phyloP scores from a whole-genome alignment of 768 basidiomycete genomes.

The Ramaria sp. region DNA sequence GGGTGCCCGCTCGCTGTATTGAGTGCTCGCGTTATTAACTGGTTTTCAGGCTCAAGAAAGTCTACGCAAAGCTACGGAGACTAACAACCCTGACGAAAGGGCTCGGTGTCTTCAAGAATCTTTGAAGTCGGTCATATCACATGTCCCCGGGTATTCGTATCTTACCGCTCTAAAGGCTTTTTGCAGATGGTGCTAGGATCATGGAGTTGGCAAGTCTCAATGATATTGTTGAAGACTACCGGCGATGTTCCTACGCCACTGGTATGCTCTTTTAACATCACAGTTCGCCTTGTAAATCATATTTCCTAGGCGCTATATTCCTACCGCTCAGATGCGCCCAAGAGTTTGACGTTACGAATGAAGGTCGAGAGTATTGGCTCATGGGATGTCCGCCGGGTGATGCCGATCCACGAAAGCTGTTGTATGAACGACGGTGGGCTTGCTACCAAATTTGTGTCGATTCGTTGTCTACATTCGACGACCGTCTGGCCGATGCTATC shows the following conservation, averaged over 20 bases:
- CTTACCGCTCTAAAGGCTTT: constrained; percentile 43
- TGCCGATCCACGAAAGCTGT: constrained; percentile 45
- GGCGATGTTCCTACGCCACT: constrained; percentile 70
- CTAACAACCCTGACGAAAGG: constrained; percentile 59
- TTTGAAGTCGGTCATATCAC: constrained; percentile 45
- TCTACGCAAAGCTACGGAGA: constrained; percentile 80
- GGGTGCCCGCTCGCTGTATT: constrained; percentile 7
- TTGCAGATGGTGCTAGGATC: constrained; percentile 78
- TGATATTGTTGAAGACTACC: constrained; percentile 86
- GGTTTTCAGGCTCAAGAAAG: constrained; percentile 76
- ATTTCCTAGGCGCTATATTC: constrained; percentile 58
- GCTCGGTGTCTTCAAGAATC: constrained; percentile 80
- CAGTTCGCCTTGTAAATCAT: neutral
- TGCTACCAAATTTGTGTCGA: constrained; percentile 83
- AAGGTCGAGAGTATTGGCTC: constrained; percentile 69
- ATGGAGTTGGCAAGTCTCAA: constrained; percentile 75
- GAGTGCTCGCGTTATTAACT: neutral
- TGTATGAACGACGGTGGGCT: constrained; percentile 49
- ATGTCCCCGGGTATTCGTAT: neutral
- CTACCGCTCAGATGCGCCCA: constrained; percentile 78
- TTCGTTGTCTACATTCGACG: constrained; percentile 71
- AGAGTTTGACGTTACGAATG: constrained; percentile 63
- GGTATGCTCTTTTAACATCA: constrained; percentile 31
- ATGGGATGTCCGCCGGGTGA: constrained; percentile 40
- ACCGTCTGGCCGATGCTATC: constrained; percentile 23